A percentile compares a stretch with the other conserved stretches of the same genome.
phyloP scores from a whole-genome alignment of 768 basidiomycete species.

The Pulveroboletus sp. region DNA sequence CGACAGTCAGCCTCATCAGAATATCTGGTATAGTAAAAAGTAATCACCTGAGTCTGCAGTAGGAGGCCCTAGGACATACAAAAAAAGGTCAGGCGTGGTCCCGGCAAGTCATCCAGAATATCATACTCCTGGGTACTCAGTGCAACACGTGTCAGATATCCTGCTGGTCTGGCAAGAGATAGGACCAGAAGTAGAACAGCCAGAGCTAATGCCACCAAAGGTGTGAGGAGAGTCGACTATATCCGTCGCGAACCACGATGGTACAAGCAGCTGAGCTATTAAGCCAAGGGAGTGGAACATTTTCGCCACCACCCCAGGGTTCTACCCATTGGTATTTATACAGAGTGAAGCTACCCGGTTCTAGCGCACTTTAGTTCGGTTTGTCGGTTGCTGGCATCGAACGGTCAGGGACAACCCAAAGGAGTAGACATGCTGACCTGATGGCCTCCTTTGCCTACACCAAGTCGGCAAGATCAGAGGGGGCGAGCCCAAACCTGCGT shows the following conservation, averaged over 20 bases:
- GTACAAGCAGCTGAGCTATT: constrained; percentile 19
- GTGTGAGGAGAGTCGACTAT: constrained; percentile 21
- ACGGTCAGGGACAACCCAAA: not conserved
- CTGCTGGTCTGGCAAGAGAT: constrained; percentile 54
- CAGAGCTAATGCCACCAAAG: constrained; percentile 39
- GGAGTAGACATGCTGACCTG: not conserved
- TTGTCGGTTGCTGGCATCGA: not conserved
- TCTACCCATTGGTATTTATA: constrained; percentile 9
- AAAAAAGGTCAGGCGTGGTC: not conserved
- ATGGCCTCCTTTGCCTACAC: not conserved
- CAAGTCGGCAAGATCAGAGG: too few relatives aligned
- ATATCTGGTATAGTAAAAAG: not conserved
- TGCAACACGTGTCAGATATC: constrained; percentile 53
- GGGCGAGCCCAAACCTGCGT: not conserved
- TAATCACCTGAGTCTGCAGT: constrained; percentile 46
- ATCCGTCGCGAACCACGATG: constrained; percentile 16
- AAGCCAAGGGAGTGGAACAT: constrained; percentile 21
- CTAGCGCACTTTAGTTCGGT: not conserved
- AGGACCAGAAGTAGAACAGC: constrained; percentile 46
- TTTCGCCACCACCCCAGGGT: not conserved
- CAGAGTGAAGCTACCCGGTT: not conserved
- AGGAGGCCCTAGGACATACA: constrained; percentile 46
- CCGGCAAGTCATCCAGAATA: not conserved
- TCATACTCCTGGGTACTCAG: constrained; percentile 61
- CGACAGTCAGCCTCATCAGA: not conserved